phyloP scores from a whole-genome alignment of 805 yeast genomes.

The Pichia scutulata region DNA sequence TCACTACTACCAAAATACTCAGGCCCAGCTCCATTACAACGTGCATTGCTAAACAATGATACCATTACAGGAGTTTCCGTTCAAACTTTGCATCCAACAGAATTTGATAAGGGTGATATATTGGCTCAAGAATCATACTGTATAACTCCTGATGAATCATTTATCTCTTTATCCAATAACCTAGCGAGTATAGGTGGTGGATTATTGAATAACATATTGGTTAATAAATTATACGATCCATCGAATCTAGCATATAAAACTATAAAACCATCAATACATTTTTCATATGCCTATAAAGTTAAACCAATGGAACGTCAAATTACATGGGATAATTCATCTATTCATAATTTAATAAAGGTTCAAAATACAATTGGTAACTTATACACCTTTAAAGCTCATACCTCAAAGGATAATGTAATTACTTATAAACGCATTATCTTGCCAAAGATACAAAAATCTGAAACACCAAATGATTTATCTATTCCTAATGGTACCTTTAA shows the following conservation, averaged over 20 bases:
- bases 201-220: slow-evolving; percentile 41
- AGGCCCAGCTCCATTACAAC: slow-evolving; percentile 88
- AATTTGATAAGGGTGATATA: slow-evolving; percentile 75
- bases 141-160: slow-evolving; percentile 38
- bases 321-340: slow-evolving; percentile 36
- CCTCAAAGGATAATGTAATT: slow-evolving; percentile 15
- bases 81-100: slow-evolving; percentile 82
- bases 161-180: slow-evolving; percentile 36
- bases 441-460: slow-evolving; percentile 27
- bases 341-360: slow-evolving; percentile 16
- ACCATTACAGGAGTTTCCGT: slow-evolving; percentile 71
- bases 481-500: slow-evolving; percentile 4
- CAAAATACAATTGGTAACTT: slow-evolving; percentile 50
- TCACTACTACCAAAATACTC: slow-evolving; percentile 74
- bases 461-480: neutral
- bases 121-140: slow-evolving; percentile 46
- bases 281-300: slow-evolving; percentile 55
- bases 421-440: slow-evolving; percentile 38
- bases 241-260: slow-evolving; percentile 7
- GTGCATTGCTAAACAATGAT: slow-evolving; percentile 61
- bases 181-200: slow-evolving; percentile 59
- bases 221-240: slow-evolving; percentile 24
- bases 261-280: slow-evolving; percentile 24
- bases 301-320: slow-evolving; percentile 35
- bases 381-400: slow-evolving; percentile 35